phyloP scores from a whole-genome alignment of 2,329 filamentous ascomycete species.

The Allantophomopsis lycopodina region DNA sequence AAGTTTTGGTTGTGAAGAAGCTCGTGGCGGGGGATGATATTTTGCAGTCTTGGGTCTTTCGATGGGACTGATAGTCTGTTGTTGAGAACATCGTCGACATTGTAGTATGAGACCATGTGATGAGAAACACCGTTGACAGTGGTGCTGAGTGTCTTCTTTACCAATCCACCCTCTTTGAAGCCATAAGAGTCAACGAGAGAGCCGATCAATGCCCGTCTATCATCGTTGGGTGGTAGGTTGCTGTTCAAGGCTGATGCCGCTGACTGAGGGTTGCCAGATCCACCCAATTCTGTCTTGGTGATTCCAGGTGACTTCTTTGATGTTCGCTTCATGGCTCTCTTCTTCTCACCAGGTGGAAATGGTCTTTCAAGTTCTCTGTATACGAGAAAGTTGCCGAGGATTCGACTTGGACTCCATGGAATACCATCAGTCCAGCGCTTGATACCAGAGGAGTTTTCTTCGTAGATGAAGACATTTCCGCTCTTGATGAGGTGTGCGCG shows the following conservation, averaged over 20 bases:
- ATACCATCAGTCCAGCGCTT: slow-evolving; percentile 91
- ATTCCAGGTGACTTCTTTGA: slow-evolving; percentile 22
- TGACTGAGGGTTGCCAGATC: slow-evolving; percentile 4
- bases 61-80: slow-evolving; percentile 44
- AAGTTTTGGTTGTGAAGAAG: slow-evolving; percentile 52
- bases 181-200: slow-evolving; percentile 82
- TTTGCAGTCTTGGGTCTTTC: slow-evolving; percentile 32
- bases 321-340: slow-evolving; percentile 62
- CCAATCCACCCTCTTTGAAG: slow-evolving; percentile 69
- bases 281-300: slow-evolving; percentile 12
- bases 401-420: slow-evolving; percentile 84
- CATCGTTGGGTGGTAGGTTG: slow-evolving; percentile 13
- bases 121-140: slow-evolving; percentile 61
- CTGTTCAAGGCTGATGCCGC: slow-evolving; percentile 5
- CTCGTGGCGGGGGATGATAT: slow-evolving; percentile 39
- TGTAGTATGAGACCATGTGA: slow-evolving; percentile 85
- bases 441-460: slow-evolving; percentile 80
- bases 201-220: slow-evolving; percentile 42
- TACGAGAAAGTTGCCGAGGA: slow-evolving; percentile 92
- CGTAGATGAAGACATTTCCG: slow-evolving; percentile 82
- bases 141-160: slow-evolving; percentile 90
- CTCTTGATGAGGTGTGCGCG: slow-evolving; percentile 64
- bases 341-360: slow-evolving; percentile 78
- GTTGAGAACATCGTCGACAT: slow-evolving; percentile 58
- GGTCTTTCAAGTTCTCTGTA: slow-evolving; percentile 96